These are phyloP conservation scores for Globisporangium abappressorium DNA, from an alignment of 352 stramenopile genomes.

Conservation along the genomic window DNA sequence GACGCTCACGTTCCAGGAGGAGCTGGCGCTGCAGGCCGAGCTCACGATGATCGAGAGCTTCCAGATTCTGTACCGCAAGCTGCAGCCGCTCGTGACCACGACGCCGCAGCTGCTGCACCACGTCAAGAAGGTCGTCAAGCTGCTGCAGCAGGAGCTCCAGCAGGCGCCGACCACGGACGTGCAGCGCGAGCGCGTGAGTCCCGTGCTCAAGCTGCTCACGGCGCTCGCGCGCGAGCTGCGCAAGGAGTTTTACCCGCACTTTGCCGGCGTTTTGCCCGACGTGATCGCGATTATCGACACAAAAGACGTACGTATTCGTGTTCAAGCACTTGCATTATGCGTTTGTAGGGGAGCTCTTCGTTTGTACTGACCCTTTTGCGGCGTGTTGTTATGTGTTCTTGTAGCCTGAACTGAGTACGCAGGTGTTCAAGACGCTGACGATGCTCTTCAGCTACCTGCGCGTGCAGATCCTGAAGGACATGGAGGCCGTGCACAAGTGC, in stretches of 20 bases:
- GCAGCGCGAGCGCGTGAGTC: constrained; percentile 64
- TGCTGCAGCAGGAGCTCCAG: constrained; percentile 60
- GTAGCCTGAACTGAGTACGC: constrained; percentile 83
- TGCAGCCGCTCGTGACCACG: constrained; percentile 73
- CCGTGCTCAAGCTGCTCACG: constrained; percentile 80
- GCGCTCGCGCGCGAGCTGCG: constrained; percentile 78
- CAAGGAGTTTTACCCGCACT: constrained; percentile 87
- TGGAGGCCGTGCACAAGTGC: constrained; percentile 88
- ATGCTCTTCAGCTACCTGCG: constrained; percentile 89
- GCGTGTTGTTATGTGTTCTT: background rate
- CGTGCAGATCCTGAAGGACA: constrained; percentile 80
- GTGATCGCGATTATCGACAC: constrained; percentile 81
- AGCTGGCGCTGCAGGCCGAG: constrained; percentile 74
- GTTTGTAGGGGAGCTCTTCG: background rate
- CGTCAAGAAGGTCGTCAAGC: constrained; percentile 63
- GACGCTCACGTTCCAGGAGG: constrained; percentile 77
- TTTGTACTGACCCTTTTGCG: background rate
- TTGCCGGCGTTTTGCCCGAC: constrained; percentile 51
- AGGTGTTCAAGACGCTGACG: constrained; percentile 90
- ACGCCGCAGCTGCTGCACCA: constrained; percentile 84
- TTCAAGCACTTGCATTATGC: background rate
- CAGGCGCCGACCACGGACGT: constrained; percentile 49
- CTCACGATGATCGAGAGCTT: constrained; percentile 84
- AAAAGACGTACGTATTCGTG: constrained; percentile 57
- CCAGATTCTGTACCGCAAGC: constrained; percentile 64